Percentiles rank a stretch among this genome's conserved stretches.
Evolutionary conservation across 176 grass and related monocot genomes (phyloP).

Genomic region (Musa schizocarpa): DNA sequence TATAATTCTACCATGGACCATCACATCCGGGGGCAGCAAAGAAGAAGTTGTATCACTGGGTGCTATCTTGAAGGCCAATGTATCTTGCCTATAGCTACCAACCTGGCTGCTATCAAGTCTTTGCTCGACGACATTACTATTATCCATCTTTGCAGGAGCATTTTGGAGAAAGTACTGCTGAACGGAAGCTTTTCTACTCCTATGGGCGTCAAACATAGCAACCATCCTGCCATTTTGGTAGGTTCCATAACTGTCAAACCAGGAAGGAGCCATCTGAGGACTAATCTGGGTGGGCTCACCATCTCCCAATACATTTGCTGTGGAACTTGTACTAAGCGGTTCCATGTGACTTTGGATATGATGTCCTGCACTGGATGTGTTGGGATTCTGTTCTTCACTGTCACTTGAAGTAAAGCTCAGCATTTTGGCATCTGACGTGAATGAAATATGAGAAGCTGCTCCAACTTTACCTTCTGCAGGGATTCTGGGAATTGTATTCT

Average conservation of each 20-base stretch:
- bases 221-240: constrained; percentile 17
- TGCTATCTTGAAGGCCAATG: not conserved
- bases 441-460: constrained; percentile 34
- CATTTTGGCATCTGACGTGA: constrained; percentile 30
- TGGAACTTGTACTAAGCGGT: constrained; percentile 6
- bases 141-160: constrained; percentile 11
- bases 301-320: constrained; percentile 14
- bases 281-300: constrained; percentile 4
- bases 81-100: not conserved
- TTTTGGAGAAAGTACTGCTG: constrained; percentile 8
- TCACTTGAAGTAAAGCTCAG: constrained; percentile 19
- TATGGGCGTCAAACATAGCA: constrained; percentile 8
- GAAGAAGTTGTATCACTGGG: not conserved
- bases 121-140: not conserved
- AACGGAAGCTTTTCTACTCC: constrained; percentile 1
- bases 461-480: constrained; percentile 41
- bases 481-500: constrained; percentile 27
- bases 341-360: constrained; percentile 6
- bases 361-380: constrained; percentile 3
- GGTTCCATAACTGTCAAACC: constrained; percentile 18
- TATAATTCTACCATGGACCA: not conserved
- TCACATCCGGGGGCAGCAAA: not conserved
- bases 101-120: constrained; percentile 4
- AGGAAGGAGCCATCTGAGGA: constrained; percentile 26
- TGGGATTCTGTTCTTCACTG: constrained; percentile 19